Evolutionary conservation across 83 land plant species (phyloP).

Genomic region (Picea abies): DNA sequence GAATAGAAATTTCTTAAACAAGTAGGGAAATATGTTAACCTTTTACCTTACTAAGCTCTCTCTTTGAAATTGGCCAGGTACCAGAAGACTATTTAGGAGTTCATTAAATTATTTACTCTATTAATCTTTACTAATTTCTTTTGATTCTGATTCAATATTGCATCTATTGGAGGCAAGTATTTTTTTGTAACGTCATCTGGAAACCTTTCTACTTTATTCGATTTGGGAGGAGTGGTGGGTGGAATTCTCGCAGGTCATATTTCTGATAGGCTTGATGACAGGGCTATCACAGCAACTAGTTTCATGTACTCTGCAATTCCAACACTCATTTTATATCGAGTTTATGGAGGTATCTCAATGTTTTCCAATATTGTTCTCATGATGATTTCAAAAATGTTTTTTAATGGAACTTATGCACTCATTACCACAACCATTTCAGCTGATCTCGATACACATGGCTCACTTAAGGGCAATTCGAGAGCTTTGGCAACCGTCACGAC

Average conservation of each 20-base stretch:
- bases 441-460: slow-evolving; percentile 78
- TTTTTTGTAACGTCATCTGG: slow-evolving; percentile 78
- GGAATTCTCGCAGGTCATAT: slow-evolving; percentile 77
- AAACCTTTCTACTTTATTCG: slow-evolving; percentile 82
- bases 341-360: no score
- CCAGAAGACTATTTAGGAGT: no score
- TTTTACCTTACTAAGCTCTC: no score
- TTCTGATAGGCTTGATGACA: slow-evolving; percentile 57
- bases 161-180: no score
- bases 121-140: no score
- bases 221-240: slow-evolving; percentile 86
- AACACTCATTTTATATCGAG: no score
- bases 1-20: no score
- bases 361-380: slow-evolving; percentile 51
- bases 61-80: no score
- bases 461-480: slow-evolving; percentile 49
- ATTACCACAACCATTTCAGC: slow-evolving; percentile 91
- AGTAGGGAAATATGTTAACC: no score
- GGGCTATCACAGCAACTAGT: slow-evolving; percentile 35
- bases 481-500: slow-evolving; percentile 76
- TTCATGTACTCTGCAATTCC: slow-evolving; percentile 68
- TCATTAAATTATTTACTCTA: no score
- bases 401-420: slow-evolving; percentile 89
- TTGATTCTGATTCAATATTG: no score
- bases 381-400: slow-evolving; percentile 71